Percentiles rank a stretch among this genome's conserved stretches.
phyloP scores from a whole-genome alignment of 2,329 filamentous ascomycete genomes.

The Laburnicola sp. region DNA sequence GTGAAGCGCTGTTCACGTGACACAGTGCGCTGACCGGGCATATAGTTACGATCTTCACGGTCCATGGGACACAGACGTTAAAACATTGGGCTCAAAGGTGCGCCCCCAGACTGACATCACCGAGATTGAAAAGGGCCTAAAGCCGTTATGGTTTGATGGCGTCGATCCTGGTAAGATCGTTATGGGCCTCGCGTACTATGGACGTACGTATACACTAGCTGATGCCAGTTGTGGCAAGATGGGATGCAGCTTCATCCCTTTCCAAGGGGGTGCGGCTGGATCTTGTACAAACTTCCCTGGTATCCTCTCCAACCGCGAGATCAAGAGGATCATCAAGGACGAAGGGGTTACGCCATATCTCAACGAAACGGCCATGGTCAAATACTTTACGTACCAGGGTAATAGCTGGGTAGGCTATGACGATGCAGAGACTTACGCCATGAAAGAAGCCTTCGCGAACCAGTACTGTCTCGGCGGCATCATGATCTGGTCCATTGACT shows the following conservation, averaged over 20 bases:
- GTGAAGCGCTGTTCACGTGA: too few species aligned
- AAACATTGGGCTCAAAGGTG: constrained; percentile 24
- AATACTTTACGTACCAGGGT: constrained; percentile 21
- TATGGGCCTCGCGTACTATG: constrained; percentile 54
- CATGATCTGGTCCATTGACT: constrained; percentile 28
- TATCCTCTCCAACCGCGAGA: constrained; percentile 40
- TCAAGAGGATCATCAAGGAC: constrained; percentile 34
- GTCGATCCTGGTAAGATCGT: constrained; percentile 48
- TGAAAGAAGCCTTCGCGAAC: constrained; percentile 20
- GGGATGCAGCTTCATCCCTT: constrained; percentile 16
- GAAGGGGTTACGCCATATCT: constrained; percentile 20
- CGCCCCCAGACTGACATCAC: constrained; percentile 51
- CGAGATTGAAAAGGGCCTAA: constrained; percentile 47
- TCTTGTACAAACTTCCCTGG: constrained; percentile 34
- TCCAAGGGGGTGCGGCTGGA: constrained; percentile 12
- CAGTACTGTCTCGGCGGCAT: constrained; percentile 30
- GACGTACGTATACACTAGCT: constrained; percentile 35
- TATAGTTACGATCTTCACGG: constrained; percentile 22
- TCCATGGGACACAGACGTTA: constrained; percentile 39
- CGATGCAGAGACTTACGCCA: constrained; percentile 32
- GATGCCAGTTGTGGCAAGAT: constrained; percentile 18
- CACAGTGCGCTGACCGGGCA: neutral
- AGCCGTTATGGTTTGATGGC: constrained; percentile 53
- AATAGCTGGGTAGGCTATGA: constrained; percentile 47
- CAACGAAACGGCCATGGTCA: constrained; percentile 27